Percentiles rank a stretch among this genome's conserved stretches.
These are phyloP conservation scores for Galeopsis tetrahit DNA, from an alignment of 257 asterid genomes.

Conservation along the genomic window DNA sequence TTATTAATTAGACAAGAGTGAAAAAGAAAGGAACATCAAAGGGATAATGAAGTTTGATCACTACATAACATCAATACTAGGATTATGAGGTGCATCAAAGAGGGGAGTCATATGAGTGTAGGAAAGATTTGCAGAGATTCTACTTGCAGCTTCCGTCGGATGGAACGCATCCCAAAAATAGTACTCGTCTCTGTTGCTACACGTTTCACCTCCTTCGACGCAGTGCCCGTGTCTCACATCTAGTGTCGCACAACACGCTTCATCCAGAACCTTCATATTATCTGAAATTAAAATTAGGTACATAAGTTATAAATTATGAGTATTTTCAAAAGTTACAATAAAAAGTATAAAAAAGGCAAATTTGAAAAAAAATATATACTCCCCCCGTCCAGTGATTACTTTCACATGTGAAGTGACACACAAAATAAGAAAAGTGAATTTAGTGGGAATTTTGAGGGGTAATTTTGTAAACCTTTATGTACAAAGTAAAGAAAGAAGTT, in stretches of 20 bases:
- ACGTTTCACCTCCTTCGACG: not conserved
- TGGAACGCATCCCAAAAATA: constrained; percentile 43
- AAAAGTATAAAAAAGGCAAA: too few relatives aligned
- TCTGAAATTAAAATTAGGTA: not conserved
- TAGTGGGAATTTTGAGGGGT: too few relatives aligned
- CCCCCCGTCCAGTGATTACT: too few relatives aligned
- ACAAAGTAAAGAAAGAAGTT: too few relatives aligned
- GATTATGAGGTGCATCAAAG: constrained; percentile 1
- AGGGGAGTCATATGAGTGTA: constrained; percentile 9
- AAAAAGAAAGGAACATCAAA: too few relatives aligned
- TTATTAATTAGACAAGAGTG: too few relatives aligned
- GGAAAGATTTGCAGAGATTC: constrained; percentile 4
- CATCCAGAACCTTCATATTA: constrained; percentile 12
- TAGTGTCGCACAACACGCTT: constrained; percentile 35
- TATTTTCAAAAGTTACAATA: too few relatives aligned
- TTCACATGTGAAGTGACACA: too few relatives aligned
- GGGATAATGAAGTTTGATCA: too few relatives aligned
- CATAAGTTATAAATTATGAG: too few relatives aligned
- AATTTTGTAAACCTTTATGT: too few relatives aligned
- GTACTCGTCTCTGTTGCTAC: constrained; percentile 39
- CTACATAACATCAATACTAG: not conserved
- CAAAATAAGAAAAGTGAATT: too few relatives aligned
- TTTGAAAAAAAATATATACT: not conserved
- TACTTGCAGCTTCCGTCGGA: constrained; percentile 38
- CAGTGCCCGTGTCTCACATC: constrained; percentile 11